Conservation (phyloP, 352 stramenopile species). For the Pythium dissimile region DNA sequence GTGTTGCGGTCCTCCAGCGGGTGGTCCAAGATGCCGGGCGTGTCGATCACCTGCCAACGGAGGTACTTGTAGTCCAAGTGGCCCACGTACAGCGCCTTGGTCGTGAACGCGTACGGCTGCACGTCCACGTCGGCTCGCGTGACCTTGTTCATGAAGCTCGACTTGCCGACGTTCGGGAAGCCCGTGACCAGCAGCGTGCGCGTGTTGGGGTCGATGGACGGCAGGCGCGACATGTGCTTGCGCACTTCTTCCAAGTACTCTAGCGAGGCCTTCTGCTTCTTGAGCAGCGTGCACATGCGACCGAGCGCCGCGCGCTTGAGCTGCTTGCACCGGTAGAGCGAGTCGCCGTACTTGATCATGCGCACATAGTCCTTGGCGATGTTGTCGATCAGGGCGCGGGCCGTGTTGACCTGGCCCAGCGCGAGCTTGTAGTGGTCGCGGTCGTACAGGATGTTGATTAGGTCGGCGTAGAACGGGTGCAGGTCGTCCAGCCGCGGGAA, state of each 20-base stretch:
- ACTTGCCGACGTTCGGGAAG: slow-evolving; percentile 99
- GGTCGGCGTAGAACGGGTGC: slow-evolving; percentile 99
- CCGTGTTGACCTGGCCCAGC: slow-evolving; percentile 98
- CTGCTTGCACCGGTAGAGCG: slow-evolving; percentile 99
- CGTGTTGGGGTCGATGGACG: slow-evolving; percentile 98
- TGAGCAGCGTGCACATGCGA: slow-evolving; percentile 99
- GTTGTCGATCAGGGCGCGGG: slow-evolving; percentile 96
- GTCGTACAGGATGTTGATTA: slow-evolving; percentile 99
- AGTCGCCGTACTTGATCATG: slow-evolving; percentile 99
- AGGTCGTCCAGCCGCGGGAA: slow-evolving; percentile 98
- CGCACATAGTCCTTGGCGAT: slow-evolving; percentile 99
- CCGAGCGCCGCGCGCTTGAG: slow-evolving; percentile 99
- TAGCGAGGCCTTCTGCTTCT: slow-evolving; percentile 98
- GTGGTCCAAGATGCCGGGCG: slow-evolving; percentile 99
- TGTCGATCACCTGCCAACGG: slow-evolving; percentile 99
- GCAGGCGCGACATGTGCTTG: slow-evolving; percentile 98
- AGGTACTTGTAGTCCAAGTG: slow-evolving; percentile 99
- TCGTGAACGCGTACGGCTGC: slow-evolving; percentile 99
- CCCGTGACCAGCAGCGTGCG: slow-evolving; percentile 98
- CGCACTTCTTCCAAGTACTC: slow-evolving; percentile 97
- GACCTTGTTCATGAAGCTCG: slow-evolving; percentile 99
- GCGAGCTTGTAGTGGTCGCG: slow-evolving; percentile 99
- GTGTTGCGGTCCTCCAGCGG: slow-evolving; percentile 99
- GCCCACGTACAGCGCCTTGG: slow-evolving; percentile 99
- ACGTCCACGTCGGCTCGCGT: slow-evolving; percentile 99